These are phyloP conservation scores for Tylopilus sp. DNA, from an alignment of 768 basidiomycete species.

Conservation along the genomic window DNA sequence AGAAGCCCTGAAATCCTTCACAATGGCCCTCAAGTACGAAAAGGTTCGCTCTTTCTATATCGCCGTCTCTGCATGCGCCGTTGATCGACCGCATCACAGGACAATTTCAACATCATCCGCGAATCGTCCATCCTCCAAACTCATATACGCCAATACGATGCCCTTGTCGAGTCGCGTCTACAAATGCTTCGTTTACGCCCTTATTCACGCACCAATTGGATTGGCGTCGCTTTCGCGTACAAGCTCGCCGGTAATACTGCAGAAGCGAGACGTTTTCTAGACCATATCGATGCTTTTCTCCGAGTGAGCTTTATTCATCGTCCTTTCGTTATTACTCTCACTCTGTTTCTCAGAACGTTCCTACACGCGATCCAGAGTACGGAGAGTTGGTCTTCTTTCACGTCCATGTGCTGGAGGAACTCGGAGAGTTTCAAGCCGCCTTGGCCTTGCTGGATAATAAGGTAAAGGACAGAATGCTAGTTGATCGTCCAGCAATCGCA, in stretches of 20 bases:
- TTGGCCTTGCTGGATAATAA: conserved; percentile 60
- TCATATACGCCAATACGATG: conserved; percentile 78
- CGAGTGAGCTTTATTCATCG: conserved; percentile 45
- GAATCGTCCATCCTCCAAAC: conserved; percentile 89
- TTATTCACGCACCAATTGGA: conserved; percentile 83
- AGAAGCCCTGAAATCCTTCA: conserved; percentile 90
- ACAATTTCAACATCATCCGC: conserved; percentile 89
- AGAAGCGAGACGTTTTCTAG: conserved; percentile 70
- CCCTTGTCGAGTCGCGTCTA: conserved; percentile 77
- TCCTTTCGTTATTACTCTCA: conserved; percentile 7
- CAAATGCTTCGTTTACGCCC: conserved; percentile 79
- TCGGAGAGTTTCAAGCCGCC: conserved; percentile 59
- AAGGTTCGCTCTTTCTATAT: conserved; percentile 52
- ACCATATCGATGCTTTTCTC: conserved; percentile 65
- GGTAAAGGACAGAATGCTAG: conserved; percentile 60
- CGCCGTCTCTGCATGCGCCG: not conserved
- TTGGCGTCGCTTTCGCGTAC: conserved; percentile 84
- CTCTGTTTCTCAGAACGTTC: conserved; percentile 53
- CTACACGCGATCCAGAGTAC: conserved; percentile 76
- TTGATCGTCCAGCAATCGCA: conserved; percentile 67
- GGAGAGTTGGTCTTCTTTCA: conserved; percentile 83
- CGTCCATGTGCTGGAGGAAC: conserved; percentile 66
- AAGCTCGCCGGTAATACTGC: conserved; percentile 72
- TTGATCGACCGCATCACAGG: conserved; percentile 44
- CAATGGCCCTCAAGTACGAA: conserved; percentile 84